These are phyloP conservation scores for Chaetomidium leptoderma DNA, from an alignment of 495 filamentous ascomycete genomes.

Conservation along the genomic window DNA sequence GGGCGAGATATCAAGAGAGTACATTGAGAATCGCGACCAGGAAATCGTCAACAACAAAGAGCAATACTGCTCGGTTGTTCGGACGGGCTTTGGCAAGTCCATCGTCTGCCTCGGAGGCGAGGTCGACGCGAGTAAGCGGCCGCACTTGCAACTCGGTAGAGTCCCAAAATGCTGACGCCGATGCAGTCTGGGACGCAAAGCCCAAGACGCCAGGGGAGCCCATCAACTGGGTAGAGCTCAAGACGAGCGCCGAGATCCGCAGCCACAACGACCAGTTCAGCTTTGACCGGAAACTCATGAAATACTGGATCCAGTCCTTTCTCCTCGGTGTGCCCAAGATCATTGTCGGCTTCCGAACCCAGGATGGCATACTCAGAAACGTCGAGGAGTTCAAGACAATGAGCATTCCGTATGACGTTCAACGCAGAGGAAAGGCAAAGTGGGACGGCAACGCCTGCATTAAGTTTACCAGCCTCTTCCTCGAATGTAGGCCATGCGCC, in stretches of 20 bases:
- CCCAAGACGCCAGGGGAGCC: conserved; percentile 58
- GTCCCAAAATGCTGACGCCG: neutral
- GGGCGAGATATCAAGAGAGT: conserved; percentile 62
- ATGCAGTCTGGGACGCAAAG: conserved; percentile 78
- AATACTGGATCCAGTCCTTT: conserved; percentile 96
- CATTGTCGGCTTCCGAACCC: conserved; percentile 79
- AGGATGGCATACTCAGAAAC: conserved; percentile 63
- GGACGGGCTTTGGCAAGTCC: conserved; percentile 72
- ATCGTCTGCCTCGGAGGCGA: conserved; percentile 83
- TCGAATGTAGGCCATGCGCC: conserved; percentile 55
- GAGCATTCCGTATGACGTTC: conserved; percentile 68
- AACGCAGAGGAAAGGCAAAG: conserved; percentile 53
- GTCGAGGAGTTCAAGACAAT: conserved; percentile 75
- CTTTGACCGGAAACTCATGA: conserved; percentile 85
- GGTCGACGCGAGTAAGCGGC: conserved; percentile 73
- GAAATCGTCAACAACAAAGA: conserved; percentile 76
- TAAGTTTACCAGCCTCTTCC: conserved; percentile 72
- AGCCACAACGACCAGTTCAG: conserved; percentile 61
- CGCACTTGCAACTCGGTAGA: neutral
- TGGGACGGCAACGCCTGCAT: conserved; percentile 94
- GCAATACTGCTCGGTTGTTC: conserved; percentile 91
- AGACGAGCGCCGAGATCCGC: conserved; percentile 71
- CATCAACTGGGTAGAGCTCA: conserved; percentile 91
- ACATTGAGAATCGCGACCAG: conserved; percentile 70
- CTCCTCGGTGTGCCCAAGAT: conserved; percentile 88